Base-by-base conservation (phyloP, 768 basidiomycete species). In the Tricholoma bakamatsutake region DNA sequence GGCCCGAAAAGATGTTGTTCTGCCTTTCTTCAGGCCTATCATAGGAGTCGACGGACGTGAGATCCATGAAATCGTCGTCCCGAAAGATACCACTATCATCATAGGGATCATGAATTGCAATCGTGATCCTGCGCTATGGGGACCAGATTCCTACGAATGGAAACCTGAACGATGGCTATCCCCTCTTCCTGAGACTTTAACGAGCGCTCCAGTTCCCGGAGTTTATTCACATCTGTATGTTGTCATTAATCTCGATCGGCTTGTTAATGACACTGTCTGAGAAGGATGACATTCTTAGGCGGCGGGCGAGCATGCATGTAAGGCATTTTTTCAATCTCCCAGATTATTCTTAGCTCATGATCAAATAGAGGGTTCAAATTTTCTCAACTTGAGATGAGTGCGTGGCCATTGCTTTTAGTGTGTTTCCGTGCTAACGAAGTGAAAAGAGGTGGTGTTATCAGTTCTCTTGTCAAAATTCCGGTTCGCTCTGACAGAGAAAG, bases 331-430 rank as follows among this genome's bases (percentile, higher is more conserved):
- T 21, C 51, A 15, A 37, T 21, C 21, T 50, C 27, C 10, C 9
- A 12, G 24, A 27, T n/a, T 27, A 3, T 51, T 15, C 17, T 30
- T 21, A 28, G 30, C 42, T 49, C 33, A 15, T 35, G 5, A 39
- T 18, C 35, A 35, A 50, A 33, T 54, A 78, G 77, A 33, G 80
- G 79, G 0, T 80, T 80, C 69, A 80, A 80, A 61, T 80, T 82
- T 66, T 74, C 79, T 3, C 74, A 80, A 57, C 67, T 81, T 7
- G 79, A 80, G 61, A 79, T 80, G 68, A 80, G 79, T 80, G 34
- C 18, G 56, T 39, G n/a, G 27, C 34, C 17, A 1, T 51, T 12
- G 11, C 3, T 27, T 9, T 37, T 27, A 21, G 17, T 42, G 4
- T 8, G 40, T 1, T 2, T n/a, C 10, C 17, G 15, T 42, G 8